These are phyloP conservation scores for Mitragyna speciosa DNA, from an alignment of 257 asterid genomes.

Conservation along the genomic window DNA sequence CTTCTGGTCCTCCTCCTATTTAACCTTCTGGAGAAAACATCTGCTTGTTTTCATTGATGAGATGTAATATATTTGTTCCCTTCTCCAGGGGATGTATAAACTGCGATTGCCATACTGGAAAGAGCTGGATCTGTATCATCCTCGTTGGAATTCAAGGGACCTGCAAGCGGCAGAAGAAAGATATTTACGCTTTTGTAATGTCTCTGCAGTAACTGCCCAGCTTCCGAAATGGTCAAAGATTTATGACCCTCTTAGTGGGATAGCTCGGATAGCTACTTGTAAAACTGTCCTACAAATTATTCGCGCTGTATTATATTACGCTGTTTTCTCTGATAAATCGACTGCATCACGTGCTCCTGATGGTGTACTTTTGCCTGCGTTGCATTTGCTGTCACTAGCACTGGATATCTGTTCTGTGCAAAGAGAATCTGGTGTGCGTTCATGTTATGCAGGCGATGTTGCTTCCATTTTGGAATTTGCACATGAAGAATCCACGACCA, in stretches of 20 bases:
- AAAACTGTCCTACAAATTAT: constrained; percentile 67
- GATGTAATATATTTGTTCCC: constrained; percentile 12
- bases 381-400: constrained; percentile 86
- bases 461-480: constrained; percentile 80
- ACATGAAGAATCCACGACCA: constrained; percentile 57
- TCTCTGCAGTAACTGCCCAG: constrained; percentile 74
- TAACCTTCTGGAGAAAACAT: not conserved
- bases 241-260: constrained; percentile 72
- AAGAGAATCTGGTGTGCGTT: constrained; percentile 52
- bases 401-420: constrained; percentile 70
- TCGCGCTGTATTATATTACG: constrained; percentile 78
- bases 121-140: constrained; percentile 93
- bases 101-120: constrained; percentile 69
- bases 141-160: constrained; percentile 92
- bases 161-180: constrained; percentile 93
- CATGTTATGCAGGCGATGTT: constrained; percentile 50
- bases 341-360: constrained; percentile 76
- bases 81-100: constrained; percentile 82
- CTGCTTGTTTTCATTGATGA: not conserved
- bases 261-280: constrained; percentile 89
- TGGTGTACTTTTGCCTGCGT: constrained; percentile 66
- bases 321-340: constrained; percentile 60
- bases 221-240: constrained; percentile 88
- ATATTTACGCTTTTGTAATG: constrained; percentile 77
- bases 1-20: not conserved